Conservation (phyloP, 257 asterid genomes). For the Nicotiana attenuata region DNA sequence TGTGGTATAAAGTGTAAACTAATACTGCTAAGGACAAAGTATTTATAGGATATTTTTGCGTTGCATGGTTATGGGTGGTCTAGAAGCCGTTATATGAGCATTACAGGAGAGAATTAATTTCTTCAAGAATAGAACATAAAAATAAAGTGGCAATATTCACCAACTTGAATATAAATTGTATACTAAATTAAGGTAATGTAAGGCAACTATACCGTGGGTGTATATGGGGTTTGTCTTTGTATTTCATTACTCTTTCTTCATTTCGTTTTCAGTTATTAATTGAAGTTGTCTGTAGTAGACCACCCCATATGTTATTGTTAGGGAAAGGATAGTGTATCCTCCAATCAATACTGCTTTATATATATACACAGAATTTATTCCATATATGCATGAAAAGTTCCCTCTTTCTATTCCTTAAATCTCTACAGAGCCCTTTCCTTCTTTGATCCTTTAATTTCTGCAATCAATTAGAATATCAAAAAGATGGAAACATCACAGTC, state of each 20-base stretch:
- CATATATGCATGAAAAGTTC: neutral
- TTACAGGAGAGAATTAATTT: neutral
- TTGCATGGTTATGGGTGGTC: neutral
- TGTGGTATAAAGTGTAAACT: neutral
- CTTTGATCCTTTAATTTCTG: neutral
- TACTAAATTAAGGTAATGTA: neutral
- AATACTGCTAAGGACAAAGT: neutral
- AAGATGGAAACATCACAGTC: slow-evolving; percentile 16
- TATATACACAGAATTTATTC: neutral
- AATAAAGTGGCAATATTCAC: neutral
- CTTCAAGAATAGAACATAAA: neutral
- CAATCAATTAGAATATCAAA: neutral
- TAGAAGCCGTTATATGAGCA: neutral
- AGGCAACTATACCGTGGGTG: slow-evolving; percentile 15
- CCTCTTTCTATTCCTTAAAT: neutral
- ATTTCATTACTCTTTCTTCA: neutral
- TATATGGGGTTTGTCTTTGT: slow-evolving; percentile 35
- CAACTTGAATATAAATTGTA: neutral
- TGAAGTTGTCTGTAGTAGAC: slow-evolving; percentile 16
- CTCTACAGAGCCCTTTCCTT: neutral
- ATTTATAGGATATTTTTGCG: neutral
- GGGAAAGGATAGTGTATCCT: slow-evolving; percentile 8
- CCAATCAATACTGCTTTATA: neutral
- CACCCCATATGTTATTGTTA: slow-evolving; percentile 20
- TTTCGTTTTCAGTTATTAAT: slow-evolving; percentile 20